Evolutionary conservation across 495 filamentous ascomycete genomes (phyloP).

Genomic region (Tuber umbilicatum): DNA sequence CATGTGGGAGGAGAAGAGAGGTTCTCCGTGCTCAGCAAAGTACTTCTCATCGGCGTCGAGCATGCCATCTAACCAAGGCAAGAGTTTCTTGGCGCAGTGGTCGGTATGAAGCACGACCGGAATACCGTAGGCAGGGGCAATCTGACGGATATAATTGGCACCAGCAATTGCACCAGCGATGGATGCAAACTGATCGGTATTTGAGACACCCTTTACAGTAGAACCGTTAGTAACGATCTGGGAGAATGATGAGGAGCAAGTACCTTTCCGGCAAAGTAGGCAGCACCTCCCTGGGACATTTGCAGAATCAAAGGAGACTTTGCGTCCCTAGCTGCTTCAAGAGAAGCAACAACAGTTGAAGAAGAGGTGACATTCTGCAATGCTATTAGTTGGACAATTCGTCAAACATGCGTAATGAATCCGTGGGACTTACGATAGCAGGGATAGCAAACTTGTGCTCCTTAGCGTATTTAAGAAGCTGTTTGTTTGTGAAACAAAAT

Average conservation of each 20-base stretch:
- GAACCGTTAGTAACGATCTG: slow-evolving; percentile 8
- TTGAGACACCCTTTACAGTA: slow-evolving; percentile 61
- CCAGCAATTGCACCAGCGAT: slow-evolving; percentile 80
- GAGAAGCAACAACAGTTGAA: slow-evolving; percentile 75
- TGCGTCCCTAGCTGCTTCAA: slow-evolving; percentile 87
- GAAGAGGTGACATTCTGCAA: slow-evolving; percentile 78
- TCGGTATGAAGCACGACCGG: slow-evolving; percentile 91
- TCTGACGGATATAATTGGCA: slow-evolving; percentile 84
- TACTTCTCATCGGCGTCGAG: slow-evolving; percentile 82
- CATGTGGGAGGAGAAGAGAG: slow-evolving; percentile 95
- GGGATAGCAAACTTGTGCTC: slow-evolving; percentile 84
- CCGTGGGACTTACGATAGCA: slow-evolving; percentile 62
- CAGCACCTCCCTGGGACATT: slow-evolving; percentile 85
- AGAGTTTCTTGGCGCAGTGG: slow-evolving; percentile 88
- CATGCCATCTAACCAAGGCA: slow-evolving; percentile 96
- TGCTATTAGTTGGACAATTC: slow-evolving; percentile 15
- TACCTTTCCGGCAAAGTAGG: slow-evolving; percentile 81
- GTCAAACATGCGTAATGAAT: slow-evolving; percentile 3
- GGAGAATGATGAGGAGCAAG: neutral
- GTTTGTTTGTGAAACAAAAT: neutral
- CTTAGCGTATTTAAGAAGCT: slow-evolving; percentile 80
- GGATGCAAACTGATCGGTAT: slow-evolving; percentile 77
- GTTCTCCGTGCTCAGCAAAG: slow-evolving; percentile 86
- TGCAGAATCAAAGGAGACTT: slow-evolving; percentile 87
- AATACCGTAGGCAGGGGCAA: slow-evolving; percentile 81